Evolutionary conservation across 1,139 yeast genomes (phyloP).

Genomic region (Saccharomyces hybrid): DNA sequence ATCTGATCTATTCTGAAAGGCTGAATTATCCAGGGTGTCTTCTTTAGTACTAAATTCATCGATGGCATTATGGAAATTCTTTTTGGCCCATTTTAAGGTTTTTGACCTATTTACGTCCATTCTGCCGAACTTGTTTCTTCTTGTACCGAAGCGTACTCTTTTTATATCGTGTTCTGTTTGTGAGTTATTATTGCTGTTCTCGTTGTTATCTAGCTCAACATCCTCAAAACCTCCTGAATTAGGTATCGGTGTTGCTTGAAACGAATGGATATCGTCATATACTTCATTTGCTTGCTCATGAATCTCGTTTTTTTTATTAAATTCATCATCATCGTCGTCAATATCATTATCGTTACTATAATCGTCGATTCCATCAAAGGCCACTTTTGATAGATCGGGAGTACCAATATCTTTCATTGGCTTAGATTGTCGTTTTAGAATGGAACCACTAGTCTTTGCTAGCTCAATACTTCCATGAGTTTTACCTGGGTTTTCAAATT

Average conservation of each 20-base stretch:
- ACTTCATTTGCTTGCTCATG: background rate
- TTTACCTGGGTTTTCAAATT: constrained; percentile 15
- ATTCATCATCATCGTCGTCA: constrained; percentile 11
- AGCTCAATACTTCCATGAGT: constrained; percentile 7
- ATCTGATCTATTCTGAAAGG: constrained; percentile 24
- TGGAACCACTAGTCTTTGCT: constrained; percentile 7
- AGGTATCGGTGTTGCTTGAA: constrained; percentile 18
- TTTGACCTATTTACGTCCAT: constrained; percentile 34
- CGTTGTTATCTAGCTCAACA: constrained; percentile 1
- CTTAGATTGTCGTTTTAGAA: constrained; percentile 8
- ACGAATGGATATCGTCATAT: constrained; percentile 17
- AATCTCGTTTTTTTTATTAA: constrained; percentile 2
- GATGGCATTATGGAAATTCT: constrained; percentile 28
- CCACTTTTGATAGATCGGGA: constrained; percentile 2
- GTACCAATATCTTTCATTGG: background rate
- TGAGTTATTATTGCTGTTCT: background rate
- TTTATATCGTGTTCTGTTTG: constrained; percentile 38
- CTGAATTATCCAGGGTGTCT: constrained; percentile 11
- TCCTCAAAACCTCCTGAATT: constrained; percentile 13
- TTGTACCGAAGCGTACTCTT: constrained; percentile 87
- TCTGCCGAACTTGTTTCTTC: constrained; percentile 67
- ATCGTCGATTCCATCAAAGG: constrained; percentile 7
- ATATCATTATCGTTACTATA: constrained; percentile 10
- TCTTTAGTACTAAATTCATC: constrained; percentile 19
- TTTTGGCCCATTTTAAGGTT: constrained; percentile 34